These are phyloP conservation scores for Perkinsela sp. DNA, from an alignment of 208 protist species.

Conservation along the genomic window DNA sequence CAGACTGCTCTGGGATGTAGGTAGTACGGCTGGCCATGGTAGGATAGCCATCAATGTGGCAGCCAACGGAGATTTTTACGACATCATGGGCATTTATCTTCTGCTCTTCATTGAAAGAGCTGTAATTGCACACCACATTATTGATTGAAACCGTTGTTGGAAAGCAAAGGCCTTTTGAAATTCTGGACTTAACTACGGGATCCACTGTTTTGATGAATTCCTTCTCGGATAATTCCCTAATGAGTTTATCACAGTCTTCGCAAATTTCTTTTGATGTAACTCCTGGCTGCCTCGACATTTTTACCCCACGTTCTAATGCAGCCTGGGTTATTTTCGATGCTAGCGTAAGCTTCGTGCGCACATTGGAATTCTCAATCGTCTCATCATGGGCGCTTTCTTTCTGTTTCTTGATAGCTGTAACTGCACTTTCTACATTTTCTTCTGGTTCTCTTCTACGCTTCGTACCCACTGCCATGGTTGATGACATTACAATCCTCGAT, in stretches of 20 bases:
- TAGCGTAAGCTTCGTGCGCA: background rate
- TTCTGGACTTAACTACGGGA: slow-evolving; percentile 8
- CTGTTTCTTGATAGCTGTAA: no score
- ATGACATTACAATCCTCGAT: no score
- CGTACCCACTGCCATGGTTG: no score
- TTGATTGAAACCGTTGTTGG: slow-evolving; percentile 91
- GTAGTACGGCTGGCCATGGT: slow-evolving; percentile 73
- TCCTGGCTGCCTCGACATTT: background rate
- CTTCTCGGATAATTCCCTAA: background rate
- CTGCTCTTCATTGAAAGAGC: slow-evolving; percentile 49
- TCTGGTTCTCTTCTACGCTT: no score
- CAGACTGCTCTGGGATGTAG: slow-evolving; percentile 14
- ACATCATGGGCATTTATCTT: slow-evolving; percentile 63
- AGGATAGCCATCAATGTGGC: slow-evolving; percentile 88
- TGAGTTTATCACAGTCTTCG: background rate
- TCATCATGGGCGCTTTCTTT: no score
- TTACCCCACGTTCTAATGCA: background rate
- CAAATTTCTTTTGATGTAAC: background rate
- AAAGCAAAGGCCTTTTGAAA: slow-evolving; percentile 73
- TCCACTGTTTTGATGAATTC: background rate
- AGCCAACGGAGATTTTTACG: slow-evolving; percentile 86
- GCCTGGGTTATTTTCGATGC: background rate
- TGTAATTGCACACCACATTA: slow-evolving; percentile 80
- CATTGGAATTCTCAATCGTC: background rate
- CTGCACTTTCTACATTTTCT: no score